phyloP scores from a whole-genome alignment of 306 rosid species.

The Lupinus albus region DNA sequence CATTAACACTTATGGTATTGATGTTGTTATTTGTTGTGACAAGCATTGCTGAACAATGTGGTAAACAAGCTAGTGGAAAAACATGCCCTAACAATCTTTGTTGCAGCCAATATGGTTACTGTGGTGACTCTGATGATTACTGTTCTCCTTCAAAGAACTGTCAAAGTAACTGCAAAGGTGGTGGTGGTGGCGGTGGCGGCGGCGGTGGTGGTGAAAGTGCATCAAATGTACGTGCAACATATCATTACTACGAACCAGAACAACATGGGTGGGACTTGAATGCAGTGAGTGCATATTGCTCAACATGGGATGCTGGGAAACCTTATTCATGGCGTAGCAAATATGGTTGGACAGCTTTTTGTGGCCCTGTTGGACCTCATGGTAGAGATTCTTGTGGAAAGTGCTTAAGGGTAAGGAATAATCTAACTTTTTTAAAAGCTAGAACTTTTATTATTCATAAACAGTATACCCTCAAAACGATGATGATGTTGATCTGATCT shows the following conservation, averaged over 20 bases:
- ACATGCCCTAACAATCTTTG: constrained; percentile 52
- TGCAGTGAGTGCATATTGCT: constrained; percentile 65
- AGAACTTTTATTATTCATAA: too few species aligned
- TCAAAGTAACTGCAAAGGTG: constrained; percentile 55
- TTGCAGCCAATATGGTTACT: constrained; percentile 69
- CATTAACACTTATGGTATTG: not conserved
- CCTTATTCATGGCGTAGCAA: constrained; percentile 46
- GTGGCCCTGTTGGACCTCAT: constrained; percentile 68
- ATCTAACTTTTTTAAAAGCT: too few species aligned
- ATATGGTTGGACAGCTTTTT: constrained; percentile 73
- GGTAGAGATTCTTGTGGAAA: constrained; percentile 72
- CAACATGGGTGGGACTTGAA: constrained; percentile 59
- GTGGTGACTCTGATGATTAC: constrained; percentile 56
- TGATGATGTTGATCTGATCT: too few species aligned
- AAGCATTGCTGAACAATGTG: constrained; percentile 52
- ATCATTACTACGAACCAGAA: constrained; percentile 67
- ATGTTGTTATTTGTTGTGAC: constrained; percentile 26
- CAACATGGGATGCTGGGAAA: constrained; percentile 74
- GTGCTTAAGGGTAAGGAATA: constrained; percentile 52
- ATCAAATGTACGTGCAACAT: constrained; percentile 63
- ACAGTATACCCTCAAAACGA: too few species aligned
- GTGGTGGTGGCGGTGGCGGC: constrained; percentile 18
- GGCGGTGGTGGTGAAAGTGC: constrained; percentile 45
- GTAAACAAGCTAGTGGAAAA: constrained; percentile 51
- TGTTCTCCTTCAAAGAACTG: constrained; percentile 48